These are phyloP conservation scores for Rhizophagus prolifer DNA, from an alignment of 192 early-diverging fungal genomes.

Conservation along the genomic window DNA sequence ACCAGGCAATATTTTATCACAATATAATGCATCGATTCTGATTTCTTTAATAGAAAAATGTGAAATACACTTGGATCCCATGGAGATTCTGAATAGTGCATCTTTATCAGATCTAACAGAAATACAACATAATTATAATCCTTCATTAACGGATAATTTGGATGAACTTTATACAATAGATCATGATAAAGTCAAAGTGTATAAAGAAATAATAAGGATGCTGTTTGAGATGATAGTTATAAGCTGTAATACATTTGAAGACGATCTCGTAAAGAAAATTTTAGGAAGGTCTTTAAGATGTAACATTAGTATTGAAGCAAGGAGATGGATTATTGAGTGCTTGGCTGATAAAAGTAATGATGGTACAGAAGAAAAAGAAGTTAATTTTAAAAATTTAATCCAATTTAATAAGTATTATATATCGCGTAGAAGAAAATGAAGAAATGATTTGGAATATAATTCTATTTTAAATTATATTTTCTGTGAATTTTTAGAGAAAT, in stretches of 20 bases:
- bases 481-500: too few species aligned
- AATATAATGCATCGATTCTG: background rate
- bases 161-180: conserved; percentile 12
- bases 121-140: conserved; percentile 12
- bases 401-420: too few species aligned
- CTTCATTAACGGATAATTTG: conserved; percentile 17
- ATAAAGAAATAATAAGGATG: conserved; percentile 21
- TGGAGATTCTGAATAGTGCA: background rate
- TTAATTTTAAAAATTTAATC: too few species aligned
- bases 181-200: background rate
- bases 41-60: conserved; percentile 20
- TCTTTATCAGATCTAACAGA: background rate
- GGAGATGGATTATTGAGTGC: background rate
- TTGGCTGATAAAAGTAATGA: background rate
- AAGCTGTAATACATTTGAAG: background rate
- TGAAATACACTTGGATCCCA: background rate
- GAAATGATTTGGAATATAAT: too few species aligned
- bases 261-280: background rate
- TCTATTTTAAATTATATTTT: too few species aligned
- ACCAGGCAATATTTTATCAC: background rate
- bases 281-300: background rate
- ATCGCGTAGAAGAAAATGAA: too few species aligned
- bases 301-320: conserved; percentile 3
- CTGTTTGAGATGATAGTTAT: conserved; percentile 26
- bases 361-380: background rate